Conservation (phyloP, 257 asterid species). For the Orobanche coerulescens region DNA sequence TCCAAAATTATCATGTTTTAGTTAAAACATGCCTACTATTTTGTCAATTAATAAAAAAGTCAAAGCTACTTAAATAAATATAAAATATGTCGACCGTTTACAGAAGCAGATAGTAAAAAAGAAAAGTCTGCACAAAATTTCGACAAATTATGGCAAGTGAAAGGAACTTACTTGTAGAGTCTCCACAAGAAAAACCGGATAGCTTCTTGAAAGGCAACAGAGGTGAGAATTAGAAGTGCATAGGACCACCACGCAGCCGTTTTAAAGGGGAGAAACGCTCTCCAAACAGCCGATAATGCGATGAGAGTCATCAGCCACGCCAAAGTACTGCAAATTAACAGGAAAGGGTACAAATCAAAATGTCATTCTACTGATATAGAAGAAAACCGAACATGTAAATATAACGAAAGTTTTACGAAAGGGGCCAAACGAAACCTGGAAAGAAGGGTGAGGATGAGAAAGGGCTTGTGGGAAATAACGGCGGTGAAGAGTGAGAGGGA, state of each 20-base stretch:
- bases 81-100: too few species aligned
- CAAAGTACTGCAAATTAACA: conserved; percentile 50
- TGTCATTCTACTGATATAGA: neutral
- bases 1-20: too few species aligned
- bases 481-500: conserved; percentile 72
- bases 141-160: neutral
- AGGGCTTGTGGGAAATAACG: conserved; percentile 76
- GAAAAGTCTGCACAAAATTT: neutral
- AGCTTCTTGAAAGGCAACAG: conserved; percentile 78
- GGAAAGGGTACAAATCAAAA: conserved; percentile 6
- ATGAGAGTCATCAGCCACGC: conserved; percentile 87
- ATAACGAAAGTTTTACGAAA: neutral
- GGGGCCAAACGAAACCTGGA: conserved; percentile 40
- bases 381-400: neutral
- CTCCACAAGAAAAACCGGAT: conserved; percentile 74
- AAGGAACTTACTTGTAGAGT: conserved; percentile 50
- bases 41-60: too few species aligned
- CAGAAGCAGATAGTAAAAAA: too few species aligned
- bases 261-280: conserved; percentile 76
- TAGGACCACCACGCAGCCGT: conserved; percentile 55
- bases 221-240: conserved; percentile 48
- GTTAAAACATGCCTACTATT: too few species aligned
- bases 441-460: conserved; percentile 72
- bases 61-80: too few species aligned
- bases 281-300: conserved; percentile 74